Evolutionary conservation across 345 rosid species (phyloP), one percentile per base, ranked within the genome.

Genomic region (Triadica sebifera): DNA sequence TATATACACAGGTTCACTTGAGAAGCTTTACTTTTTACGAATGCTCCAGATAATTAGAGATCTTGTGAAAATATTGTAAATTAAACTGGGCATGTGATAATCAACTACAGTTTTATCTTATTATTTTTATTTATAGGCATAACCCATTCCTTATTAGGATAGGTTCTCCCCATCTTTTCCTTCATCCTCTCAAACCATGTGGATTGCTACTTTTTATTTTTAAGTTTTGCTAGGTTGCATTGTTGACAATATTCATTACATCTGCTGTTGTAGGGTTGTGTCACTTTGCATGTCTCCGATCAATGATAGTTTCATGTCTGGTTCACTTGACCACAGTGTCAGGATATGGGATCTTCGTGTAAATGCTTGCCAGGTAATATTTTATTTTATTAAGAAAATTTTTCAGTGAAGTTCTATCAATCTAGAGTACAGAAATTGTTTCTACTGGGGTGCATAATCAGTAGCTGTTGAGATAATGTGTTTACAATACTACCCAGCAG

Each of bases 301-400:
- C 37, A 95, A 95, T 72, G 99, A 95, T 73, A 93, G 98, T 87
- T 95, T 95, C 90, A 95, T 95, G 97, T 95, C 99, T 75, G 97
- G 94, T 78, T 93, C 99, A 61, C 91, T 95, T 24, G 99, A 95
- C 78, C 91, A 90, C 65, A 91, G 85, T 62, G 94, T 91, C 71
- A 88, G 99, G 81, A 90, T 95, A 47, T 95, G 99, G 99, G 99
- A 95, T 87, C 99, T 95, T 84, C 99, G 98, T 39, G 99, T 95
- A 46, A 95, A 95, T 82, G 93, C 93, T n/a, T 93, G 99, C 82
- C 99, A 95, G 99, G 98, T 95, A 81, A 16, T 89, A 80, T 81
- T 78, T 76, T 52, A 49, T 45, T 56, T 65, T 78, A 50, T 20
- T 55, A 37, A 55, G 38, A 15, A 55, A 22, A 1, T 8, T 39